Percentiles rank a stretch among this genome's conserved stretches.
These are phyloP conservation scores for Metschnikowia proteae DNA, from an alignment of 805 yeast genomes.

Conservation along the genomic window DNA sequence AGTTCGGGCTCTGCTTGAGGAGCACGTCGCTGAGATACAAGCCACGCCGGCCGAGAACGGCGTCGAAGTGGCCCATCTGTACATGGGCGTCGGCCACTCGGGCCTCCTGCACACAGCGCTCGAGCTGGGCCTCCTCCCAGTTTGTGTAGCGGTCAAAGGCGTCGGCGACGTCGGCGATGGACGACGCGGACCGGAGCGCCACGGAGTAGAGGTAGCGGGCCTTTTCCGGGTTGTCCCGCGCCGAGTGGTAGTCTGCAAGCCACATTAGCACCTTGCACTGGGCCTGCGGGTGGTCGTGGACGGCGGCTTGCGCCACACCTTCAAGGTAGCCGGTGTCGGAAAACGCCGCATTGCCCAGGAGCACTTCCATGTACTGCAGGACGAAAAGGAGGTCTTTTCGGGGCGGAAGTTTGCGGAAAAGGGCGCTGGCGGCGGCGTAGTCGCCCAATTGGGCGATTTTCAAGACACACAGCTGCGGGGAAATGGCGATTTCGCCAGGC, in stretches of 20 bases:
- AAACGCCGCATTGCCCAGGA: neutral
- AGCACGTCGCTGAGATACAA: conserved; percentile 56
- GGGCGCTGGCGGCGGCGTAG: conserved; percentile 20
- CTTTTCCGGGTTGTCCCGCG: conserved; percentile 25
- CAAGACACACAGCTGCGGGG: conserved; percentile 16
- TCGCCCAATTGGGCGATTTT: conserved; percentile 31
- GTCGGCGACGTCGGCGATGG: conserved; percentile 58
- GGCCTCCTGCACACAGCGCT: conserved; percentile 23
- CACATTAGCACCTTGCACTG: conserved; percentile 45
- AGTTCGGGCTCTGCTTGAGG: conserved; percentile 57
- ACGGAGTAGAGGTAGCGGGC: conserved; percentile 40
- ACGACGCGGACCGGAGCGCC: conserved; percentile 44
- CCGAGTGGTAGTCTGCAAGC: conserved; percentile 47
- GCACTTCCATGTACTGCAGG: conserved; percentile 6
- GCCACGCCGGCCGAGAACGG: conserved; percentile 29
- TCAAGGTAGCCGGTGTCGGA: conserved; percentile 7
- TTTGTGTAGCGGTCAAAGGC: conserved; percentile 63
- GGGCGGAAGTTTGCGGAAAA: conserved; percentile 22
- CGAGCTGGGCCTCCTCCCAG: conserved; percentile 46
- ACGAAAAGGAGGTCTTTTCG: conserved; percentile 5
- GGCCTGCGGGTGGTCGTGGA: conserved; percentile 54
- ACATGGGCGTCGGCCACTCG: neutral
- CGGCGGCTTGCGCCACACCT: conserved; percentile 9
- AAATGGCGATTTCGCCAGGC: neutral
- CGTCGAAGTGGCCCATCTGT: conserved; percentile 14